phyloP scores from a whole-genome alignment of 2,329 filamentous ascomycete species.

The Trichoderma polysporum region DNA sequence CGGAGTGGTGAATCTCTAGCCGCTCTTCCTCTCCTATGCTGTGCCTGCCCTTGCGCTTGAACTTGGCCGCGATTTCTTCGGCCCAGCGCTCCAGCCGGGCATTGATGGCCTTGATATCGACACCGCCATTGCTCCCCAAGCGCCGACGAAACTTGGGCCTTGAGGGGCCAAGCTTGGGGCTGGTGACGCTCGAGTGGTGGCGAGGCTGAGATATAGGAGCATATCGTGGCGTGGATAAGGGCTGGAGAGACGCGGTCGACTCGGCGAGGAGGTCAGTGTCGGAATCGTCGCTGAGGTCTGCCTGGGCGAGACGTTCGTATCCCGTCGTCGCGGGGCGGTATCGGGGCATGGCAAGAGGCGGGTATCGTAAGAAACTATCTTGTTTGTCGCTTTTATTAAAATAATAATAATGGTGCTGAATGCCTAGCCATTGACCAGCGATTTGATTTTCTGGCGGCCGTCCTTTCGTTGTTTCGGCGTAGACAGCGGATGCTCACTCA shows the following conservation, averaged over 20 bases:
- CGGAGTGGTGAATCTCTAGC: constrained; percentile 94
- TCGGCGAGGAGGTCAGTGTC: constrained; percentile 61
- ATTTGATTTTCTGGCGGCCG: background rate
- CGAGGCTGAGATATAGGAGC: constrained; percentile 62
- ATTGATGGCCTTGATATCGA: constrained; percentile 98
- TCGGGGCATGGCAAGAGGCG: constrained; percentile 57
- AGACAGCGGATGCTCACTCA: background rate
- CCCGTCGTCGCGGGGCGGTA: constrained; percentile 72
- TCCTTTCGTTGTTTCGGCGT: background rate
- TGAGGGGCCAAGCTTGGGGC: constrained; percentile 44
- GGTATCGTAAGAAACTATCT: background rate
- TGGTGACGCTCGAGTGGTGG: constrained; percentile 60
- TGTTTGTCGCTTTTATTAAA: background rate
- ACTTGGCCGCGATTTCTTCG: constrained; percentile 94
- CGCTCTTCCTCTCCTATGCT: constrained; percentile 75
- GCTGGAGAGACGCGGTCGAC: constrained; percentile 56
- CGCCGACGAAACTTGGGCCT: constrained; percentile 47
- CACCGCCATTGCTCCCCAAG: constrained; percentile 73
- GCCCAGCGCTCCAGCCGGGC: constrained; percentile 93
- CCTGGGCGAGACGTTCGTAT: constrained; percentile 82
- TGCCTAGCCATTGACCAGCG: background rate
- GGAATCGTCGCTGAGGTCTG: constrained; percentile 72
- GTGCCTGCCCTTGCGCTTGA: constrained; percentile 82
- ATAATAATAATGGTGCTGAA: background rate
- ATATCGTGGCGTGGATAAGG: constrained; percentile 61